Conservation (phyloP, 2,329 filamentous ascomycete species). For the Davidsoniella eucalypti region DNA sequence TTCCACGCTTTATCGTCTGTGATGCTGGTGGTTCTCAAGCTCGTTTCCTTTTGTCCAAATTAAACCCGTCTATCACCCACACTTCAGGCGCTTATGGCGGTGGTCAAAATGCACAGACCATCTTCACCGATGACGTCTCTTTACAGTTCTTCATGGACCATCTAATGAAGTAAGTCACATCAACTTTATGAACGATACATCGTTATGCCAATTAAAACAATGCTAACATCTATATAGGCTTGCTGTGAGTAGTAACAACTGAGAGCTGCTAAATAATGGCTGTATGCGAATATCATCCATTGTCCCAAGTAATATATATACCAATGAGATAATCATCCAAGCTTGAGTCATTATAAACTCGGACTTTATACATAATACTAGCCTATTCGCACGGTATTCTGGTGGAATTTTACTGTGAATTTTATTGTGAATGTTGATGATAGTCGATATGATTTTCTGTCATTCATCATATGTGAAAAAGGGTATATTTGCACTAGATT, state of each 20-base stretch:
- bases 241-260: constrained; percentile 48
- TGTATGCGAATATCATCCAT: too few species aligned
- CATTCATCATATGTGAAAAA: too few species aligned
- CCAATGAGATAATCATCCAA: too few species aligned
- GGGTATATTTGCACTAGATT: too few species aligned
- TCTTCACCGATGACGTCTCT: constrained; percentile 97
- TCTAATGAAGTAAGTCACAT: constrained; percentile 74
- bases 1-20: constrained; percentile 95
- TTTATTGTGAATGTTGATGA: too few species aligned
- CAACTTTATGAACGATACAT: constrained; percentile 9
- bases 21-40: constrained; percentile 97
- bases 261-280: constrained; percentile 11
- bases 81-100: constrained; percentile 85
- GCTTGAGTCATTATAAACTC: too few species aligned
- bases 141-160: constrained; percentile 99
- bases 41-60: constrained; percentile 88
- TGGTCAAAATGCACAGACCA: constrained; percentile 80
- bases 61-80: constrained; percentile 95
- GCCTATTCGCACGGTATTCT: too few species aligned
- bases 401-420: too few species aligned
- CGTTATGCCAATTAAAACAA: constrained; percentile 23
- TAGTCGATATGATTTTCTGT: too few species aligned
- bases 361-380: too few species aligned
- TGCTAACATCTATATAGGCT: constrained; percentile 38
- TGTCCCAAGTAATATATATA: too few species aligned